Percentiles rank a stretch among this genome's conserved stretches.
These are phyloP conservation scores for Fusarium heterosporum DNA, from an alignment of 2,329 filamentous ascomycete genomes.

Conservation along the genomic window DNA sequence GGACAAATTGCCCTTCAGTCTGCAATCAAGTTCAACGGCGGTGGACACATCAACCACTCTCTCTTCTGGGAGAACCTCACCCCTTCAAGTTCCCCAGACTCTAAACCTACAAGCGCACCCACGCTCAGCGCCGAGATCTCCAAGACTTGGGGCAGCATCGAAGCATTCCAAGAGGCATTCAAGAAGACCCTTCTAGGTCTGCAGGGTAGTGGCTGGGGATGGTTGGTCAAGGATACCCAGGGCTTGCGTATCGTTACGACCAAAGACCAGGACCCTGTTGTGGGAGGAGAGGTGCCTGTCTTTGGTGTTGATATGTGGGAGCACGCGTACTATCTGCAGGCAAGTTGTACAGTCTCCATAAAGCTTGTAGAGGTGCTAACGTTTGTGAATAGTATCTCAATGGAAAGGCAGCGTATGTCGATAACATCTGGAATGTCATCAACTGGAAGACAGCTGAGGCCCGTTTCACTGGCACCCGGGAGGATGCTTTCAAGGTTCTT, in stretches of 20 bases:
- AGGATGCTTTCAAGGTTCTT: constrained; percentile 60
- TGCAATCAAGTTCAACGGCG: constrained; percentile 87
- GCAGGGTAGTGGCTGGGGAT: constrained; percentile 90
- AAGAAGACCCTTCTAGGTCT: constrained; percentile 73
- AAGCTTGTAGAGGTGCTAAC: too few species aligned
- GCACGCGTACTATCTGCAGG: constrained; percentile 90
- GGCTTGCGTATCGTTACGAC: constrained; percentile 79
- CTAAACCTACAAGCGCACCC: constrained; percentile 67
- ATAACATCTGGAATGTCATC: constrained; percentile 82
- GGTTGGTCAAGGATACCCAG: constrained; percentile 76
- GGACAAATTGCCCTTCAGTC: constrained; percentile 75
- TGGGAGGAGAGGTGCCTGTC: constrained; percentile 72
- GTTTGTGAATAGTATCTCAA: constrained; percentile 72
- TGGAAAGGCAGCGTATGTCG: constrained; percentile 78
- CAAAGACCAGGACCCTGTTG: constrained; percentile 87
- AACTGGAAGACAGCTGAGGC: constrained; percentile 80
- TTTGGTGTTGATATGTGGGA: constrained; percentile 93
- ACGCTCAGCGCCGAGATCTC: constrained; percentile 71
- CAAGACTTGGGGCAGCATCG: constrained; percentile 75
- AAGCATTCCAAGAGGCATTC: constrained; percentile 75
- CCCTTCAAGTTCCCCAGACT: constrained; percentile 68
- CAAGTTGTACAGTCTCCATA: constrained; percentile 53
- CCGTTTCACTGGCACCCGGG: constrained; percentile 65
- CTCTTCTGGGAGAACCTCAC: constrained; percentile 91
- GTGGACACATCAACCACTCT: constrained; percentile 92